These are phyloP conservation scores for Ceratocystis harringtonii DNA, from an alignment of 2,329 filamentous ascomycete species.

Conservation along the genomic window DNA sequence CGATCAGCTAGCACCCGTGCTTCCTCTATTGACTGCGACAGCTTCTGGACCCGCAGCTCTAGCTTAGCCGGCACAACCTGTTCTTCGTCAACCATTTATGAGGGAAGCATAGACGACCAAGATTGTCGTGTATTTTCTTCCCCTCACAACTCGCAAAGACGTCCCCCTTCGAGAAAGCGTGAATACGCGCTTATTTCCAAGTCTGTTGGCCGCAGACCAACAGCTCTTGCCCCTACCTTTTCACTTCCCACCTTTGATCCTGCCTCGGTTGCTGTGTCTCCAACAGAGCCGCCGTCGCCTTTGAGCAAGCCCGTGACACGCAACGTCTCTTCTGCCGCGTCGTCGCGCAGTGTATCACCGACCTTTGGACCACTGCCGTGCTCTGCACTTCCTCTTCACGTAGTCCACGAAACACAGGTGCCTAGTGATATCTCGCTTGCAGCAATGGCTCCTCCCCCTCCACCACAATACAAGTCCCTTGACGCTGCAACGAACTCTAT, in stretches of 20 bases:
- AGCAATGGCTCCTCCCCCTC: background rate
- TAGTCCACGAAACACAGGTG: background rate
- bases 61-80: slow-evolving; percentile 12
- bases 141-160: background rate
- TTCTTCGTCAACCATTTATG: slow-evolving; percentile 11
- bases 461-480: slow-evolving; percentile 6
- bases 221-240: background rate
- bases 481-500: slow-evolving; percentile 8
- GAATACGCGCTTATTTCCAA: slow-evolving; percentile 10
- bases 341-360: background rate
- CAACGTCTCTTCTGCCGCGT: background rate
- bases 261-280: background rate
- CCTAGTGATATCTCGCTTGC: background rate
- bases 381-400: background rate
- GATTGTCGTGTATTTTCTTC: background rate
- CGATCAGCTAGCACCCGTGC: slow-evolving; percentile 9
- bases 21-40: slow-evolving; percentile 1
- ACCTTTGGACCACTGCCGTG: slow-evolving; percentile 1
- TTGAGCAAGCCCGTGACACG: background rate
- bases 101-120: slow-evolving; percentile 1
- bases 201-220: background rate
- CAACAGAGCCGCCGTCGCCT: background rate
- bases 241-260: background rate
- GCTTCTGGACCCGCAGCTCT: slow-evolving; percentile 7
- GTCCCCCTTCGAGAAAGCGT: background rate